A percentile compares a stretch with the other conserved stretches of the same genome.
These are phyloP conservation scores for Suillus subaureus DNA, from an alignment of 768 basidiomycete species.

Conservation along the genomic window DNA sequence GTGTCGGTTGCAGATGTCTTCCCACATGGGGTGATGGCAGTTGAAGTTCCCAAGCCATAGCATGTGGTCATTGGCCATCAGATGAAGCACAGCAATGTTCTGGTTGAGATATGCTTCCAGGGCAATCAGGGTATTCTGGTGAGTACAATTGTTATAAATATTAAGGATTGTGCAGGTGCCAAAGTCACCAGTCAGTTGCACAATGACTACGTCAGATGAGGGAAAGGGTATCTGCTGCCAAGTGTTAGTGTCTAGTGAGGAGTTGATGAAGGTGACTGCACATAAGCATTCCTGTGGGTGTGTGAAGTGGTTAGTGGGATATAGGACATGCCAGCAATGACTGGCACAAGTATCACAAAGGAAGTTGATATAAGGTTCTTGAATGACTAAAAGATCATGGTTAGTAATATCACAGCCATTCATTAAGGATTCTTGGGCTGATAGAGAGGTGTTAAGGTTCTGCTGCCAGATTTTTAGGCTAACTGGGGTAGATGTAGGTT, in stretches of 20 bases:
- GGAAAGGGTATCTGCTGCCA: slow-evolving; percentile 14
- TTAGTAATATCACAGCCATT: not conserved
- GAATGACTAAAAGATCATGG: slow-evolving; percentile 36
- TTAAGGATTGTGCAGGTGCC: slow-evolving; percentile 35
- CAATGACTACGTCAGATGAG: slow-evolving; percentile 29
- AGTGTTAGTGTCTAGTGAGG: not conserved
- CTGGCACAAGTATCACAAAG: slow-evolving; percentile 15
- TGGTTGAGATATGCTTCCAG: slow-evolving; percentile 12
- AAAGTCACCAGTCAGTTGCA: slow-evolving; percentile 21
- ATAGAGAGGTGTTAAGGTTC: not conserved
- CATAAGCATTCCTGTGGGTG: not conserved
- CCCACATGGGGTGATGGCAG: slow-evolving; percentile 43
- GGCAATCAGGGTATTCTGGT: slow-evolving; percentile 21
- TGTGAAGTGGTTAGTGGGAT: slow-evolving; percentile 20
- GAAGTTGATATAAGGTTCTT: slow-evolving; percentile 40
- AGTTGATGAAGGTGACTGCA: slow-evolving; percentile 12
- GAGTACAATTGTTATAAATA: slow-evolving; percentile 38
- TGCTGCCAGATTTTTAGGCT: slow-evolving; percentile 18
- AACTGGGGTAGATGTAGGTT: slow-evolving; percentile 8
- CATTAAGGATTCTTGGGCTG: not conserved
- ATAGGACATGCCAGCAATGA: slow-evolving; percentile 20
- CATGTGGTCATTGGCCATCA: slow-evolving; percentile 14
- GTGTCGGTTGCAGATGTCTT: slow-evolving; percentile 29
- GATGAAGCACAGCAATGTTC: not conserved
- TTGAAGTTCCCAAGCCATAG: slow-evolving; percentile 43